These are phyloP conservation scores for Spiromastix sp. DNA, from an alignment of 2,329 filamentous ascomycete species.

Conservation along the genomic window DNA sequence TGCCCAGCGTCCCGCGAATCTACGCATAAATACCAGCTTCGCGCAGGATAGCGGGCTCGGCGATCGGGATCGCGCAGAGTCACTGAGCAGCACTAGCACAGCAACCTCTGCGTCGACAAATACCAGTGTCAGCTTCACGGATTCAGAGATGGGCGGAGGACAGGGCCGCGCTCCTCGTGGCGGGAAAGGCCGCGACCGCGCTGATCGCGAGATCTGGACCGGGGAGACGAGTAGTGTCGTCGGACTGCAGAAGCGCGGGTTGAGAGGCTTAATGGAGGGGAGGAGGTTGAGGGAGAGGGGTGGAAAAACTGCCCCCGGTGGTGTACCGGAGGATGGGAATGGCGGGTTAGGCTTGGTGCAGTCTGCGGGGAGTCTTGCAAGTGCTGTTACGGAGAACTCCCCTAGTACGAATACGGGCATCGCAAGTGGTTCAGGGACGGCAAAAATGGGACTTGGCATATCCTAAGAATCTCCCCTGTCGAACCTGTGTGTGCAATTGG, in stretches of 20 bases:
- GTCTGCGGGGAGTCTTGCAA: neutral
- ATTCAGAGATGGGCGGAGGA: constrained; percentile 21
- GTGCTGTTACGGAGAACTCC: neutral
- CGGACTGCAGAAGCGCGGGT: constrained; percentile 83
- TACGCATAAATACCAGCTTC: constrained; percentile 32
- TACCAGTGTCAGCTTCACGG: constrained; percentile 28
- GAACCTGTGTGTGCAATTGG: no score
- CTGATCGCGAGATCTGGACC: constrained; percentile 60
- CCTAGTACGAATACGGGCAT: neutral
- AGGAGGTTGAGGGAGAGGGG: constrained; percentile 54
- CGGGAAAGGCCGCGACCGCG: constrained; percentile 19
- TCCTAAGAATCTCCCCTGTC: no score
- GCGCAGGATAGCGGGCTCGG: constrained; percentile 13
- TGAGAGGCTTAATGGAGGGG: constrained; percentile 91
- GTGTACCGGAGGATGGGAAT: no score
- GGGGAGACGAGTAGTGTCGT: constrained; percentile 73
- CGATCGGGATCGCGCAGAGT: constrained; percentile 26
- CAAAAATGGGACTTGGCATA: neutral
- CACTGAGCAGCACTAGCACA: constrained; percentile 26
- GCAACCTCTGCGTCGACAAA: constrained; percentile 28
- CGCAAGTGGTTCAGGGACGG: neutral
- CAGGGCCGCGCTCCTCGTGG: constrained; percentile 31
- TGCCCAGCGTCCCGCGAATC: constrained; percentile 12
- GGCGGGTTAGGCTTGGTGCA: no score
- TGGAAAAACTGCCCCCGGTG: constrained; percentile 30